Evolutionary conservation across 371 early-diverging fungal genomes (phyloP).

Genomic region (Edhazardia aedis): DNA sequence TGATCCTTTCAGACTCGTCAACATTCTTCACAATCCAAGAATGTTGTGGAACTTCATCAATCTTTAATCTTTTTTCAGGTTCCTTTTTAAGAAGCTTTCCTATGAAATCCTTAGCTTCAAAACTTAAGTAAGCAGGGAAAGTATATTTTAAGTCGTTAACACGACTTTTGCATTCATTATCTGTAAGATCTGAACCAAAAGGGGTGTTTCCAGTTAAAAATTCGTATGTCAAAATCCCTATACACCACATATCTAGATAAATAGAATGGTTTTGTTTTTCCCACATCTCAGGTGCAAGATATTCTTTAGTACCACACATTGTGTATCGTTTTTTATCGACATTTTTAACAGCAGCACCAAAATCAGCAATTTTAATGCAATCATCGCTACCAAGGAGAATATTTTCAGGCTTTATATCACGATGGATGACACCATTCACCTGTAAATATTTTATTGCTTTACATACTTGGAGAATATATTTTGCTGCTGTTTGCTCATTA

Average conservation of each 20-base stretch:
- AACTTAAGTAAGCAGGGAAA: constrained; percentile 58
- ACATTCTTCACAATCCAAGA: constrained; percentile 52
- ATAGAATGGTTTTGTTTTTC: constrained; percentile 60
- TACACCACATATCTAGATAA: constrained; percentile 80
- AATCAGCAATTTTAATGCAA: constrained; percentile 75
- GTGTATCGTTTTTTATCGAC: constrained; percentile 58
- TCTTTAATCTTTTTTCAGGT: constrained; percentile 54
- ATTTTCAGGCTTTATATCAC: constrained; percentile 84
- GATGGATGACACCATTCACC: constrained; percentile 71
- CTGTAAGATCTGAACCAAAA: constrained; percentile 56
- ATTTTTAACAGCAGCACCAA: constrained; percentile 92
- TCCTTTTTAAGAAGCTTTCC: constrained; percentile 54
- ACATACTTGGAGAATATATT: constrained; percentile 67
- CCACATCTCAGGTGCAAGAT: constrained; percentile 67
- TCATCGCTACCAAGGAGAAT: constrained; percentile 62
- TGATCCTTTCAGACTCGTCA: no score
- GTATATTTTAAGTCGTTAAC: constrained; percentile 62
- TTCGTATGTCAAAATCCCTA: constrained; percentile 87
- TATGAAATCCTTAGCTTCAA: constrained; percentile 69
- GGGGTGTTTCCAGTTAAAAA: constrained; percentile 77
- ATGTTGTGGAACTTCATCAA: constrained; percentile 56
- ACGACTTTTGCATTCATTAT: constrained; percentile 54
- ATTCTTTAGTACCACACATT: constrained; percentile 86
- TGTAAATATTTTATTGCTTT: constrained; percentile 70
- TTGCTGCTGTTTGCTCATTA: constrained; percentile 55